Conservation (phyloP, 805 yeast genomes). For the Metschnikowia baotianmanensis region DNA sequence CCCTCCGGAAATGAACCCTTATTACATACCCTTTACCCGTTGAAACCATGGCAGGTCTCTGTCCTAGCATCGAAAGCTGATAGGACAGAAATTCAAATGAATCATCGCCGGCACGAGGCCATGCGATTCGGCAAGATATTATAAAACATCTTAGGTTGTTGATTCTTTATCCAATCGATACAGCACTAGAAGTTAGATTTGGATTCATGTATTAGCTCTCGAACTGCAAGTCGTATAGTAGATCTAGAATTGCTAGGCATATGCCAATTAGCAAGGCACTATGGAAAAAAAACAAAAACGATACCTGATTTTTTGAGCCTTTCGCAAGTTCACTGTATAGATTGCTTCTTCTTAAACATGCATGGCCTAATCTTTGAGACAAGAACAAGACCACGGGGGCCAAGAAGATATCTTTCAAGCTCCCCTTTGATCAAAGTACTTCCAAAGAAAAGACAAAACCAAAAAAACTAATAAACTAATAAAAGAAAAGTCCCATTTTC, state of each 20-base stretch:
- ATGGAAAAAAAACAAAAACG: conserved; percentile 50
- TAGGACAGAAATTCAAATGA: neutral
- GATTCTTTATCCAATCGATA: neutral
- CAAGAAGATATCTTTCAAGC: too few species aligned
- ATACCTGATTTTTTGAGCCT: conserved; percentile 51
- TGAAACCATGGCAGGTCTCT: too few species aligned
- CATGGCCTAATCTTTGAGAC: too few species aligned
- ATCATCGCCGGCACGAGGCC: neutral
- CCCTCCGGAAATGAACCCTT: too few species aligned
- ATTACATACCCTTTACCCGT: too few species aligned
- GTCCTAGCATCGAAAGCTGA: neutral
- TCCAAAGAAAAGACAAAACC: too few species aligned
- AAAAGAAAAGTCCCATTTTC: too few species aligned
- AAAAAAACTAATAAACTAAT: too few species aligned
- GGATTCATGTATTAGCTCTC: conserved; percentile 49
- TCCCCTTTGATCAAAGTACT: too few species aligned
- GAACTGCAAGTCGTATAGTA: too few species aligned
- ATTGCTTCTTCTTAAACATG: conserved; percentile 49
- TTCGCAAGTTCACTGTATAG: conserved; percentile 50
- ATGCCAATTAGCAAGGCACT: conserved; percentile 47
- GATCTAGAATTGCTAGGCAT: too few species aligned
- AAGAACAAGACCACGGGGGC: too few species aligned
- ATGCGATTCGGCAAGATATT: neutral
- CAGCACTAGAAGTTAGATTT: conserved; percentile 13
- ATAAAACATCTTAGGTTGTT: neutral